phyloP scores from a whole-genome alignment of 192 early-diverging fungal species.

The Coemansia pectinata region DNA sequence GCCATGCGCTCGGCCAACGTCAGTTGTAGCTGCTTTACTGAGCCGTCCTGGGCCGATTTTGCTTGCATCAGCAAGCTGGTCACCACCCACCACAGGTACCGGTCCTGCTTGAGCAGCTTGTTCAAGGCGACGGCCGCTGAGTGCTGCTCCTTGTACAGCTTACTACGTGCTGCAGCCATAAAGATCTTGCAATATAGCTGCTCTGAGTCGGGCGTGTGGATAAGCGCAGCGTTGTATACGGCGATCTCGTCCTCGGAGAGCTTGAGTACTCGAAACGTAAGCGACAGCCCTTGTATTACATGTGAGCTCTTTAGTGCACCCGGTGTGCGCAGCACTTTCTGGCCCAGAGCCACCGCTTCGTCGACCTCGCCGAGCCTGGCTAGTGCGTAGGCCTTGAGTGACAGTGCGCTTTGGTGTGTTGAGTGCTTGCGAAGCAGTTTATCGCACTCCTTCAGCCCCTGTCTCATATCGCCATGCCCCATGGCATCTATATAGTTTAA shows the following conservation, averaged over 20 bases:
- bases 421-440: conserved; percentile 37
- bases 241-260: conserved; percentile 63
- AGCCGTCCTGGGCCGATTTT: conserved; percentile 18
- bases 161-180: conserved; percentile 74
- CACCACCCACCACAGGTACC: conserved; percentile 87
- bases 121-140: conserved; percentile 78
- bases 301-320: conserved; percentile 23
- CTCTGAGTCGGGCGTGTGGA: conserved; percentile 64
- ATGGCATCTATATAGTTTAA: conserved; percentile 27
- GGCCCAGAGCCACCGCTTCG: conserved; percentile 64
- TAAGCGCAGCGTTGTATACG: conserved; percentile 72
- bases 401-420: conserved; percentile 54
- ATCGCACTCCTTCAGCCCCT: conserved; percentile 28
- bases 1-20: conserved; percentile 84
- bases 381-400: conserved; percentile 74
- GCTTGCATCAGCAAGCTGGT: conserved; percentile 79
- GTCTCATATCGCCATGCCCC: conserved; percentile 16
- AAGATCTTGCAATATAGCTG: conserved; percentile 75
- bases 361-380: conserved; percentile 63
- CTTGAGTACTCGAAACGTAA: conserved; percentile 23
- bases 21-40: conserved; percentile 58
- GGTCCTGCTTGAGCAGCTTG: conserved; percentile 74
- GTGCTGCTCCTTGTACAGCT: conserved; percentile 58
- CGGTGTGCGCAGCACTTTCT: conserved; percentile 56
- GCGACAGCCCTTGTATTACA: conserved; percentile 31